These are phyloP conservation scores for Phytophthora hibernalis DNA, from an alignment of 352 stramenopile species.

Conservation along the genomic window DNA sequence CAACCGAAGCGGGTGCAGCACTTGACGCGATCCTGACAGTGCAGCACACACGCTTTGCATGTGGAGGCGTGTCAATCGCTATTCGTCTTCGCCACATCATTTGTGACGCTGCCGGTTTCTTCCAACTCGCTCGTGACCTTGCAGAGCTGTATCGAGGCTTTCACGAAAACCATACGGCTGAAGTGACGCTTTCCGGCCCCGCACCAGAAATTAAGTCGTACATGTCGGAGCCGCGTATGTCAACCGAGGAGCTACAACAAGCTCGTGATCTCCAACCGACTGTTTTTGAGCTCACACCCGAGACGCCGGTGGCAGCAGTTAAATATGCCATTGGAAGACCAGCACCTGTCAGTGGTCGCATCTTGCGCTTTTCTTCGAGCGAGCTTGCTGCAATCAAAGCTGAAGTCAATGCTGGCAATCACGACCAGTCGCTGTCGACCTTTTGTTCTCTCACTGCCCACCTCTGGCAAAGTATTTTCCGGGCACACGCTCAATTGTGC, in stretches of 20 bases:
- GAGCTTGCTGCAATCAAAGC: constrained; percentile 28
- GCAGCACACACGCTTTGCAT: constrained; percentile 32
- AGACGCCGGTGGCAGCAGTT: not conserved
- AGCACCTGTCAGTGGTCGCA: constrained; percentile 10
- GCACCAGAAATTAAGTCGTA: constrained; percentile 18
- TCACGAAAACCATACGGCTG: not conserved
- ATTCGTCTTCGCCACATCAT: constrained; percentile 34
- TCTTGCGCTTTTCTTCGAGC: constrained; percentile 18
- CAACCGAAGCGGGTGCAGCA: constrained; percentile 18
- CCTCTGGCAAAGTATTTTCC: constrained; percentile 22
- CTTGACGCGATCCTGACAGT: constrained; percentile 33
- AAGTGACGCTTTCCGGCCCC: not conserved
- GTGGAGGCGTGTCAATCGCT: constrained; percentile 25
- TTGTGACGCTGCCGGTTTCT: constrained; percentile 32
- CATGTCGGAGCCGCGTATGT: constrained; percentile 3
- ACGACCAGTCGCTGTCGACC: constrained; percentile 3
- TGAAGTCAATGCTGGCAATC: constrained; percentile 16
- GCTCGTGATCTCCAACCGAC: constrained; percentile 4
- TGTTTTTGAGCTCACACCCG: constrained; percentile 17
- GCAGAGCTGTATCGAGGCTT: constrained; percentile 19
- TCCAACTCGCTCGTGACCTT: constrained; percentile 22
- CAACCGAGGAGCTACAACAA: constrained; percentile 3
- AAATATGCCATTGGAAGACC: not conserved
- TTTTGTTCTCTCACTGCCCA: constrained; percentile 24
- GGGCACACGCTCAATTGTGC: not conserved